A percentile compares a stretch with the other conserved stretches of the same genome.
Evolutionary conservation across 2,329 filamentous ascomycete species (phyloP).

Genomic region (Thyridium curvatum): DNA sequence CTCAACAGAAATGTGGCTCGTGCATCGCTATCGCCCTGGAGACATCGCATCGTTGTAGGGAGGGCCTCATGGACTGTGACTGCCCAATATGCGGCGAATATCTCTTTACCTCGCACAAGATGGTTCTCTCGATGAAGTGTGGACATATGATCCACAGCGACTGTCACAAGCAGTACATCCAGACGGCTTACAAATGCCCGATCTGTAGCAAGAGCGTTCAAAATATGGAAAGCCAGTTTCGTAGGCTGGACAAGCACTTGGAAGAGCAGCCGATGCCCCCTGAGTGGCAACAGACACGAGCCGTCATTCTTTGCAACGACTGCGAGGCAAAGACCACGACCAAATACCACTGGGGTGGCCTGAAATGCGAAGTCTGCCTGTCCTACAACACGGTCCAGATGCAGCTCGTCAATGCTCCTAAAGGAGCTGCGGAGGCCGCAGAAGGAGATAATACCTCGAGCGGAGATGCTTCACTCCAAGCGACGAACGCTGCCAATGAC

Average conservation of each 20-base stretch:
- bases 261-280: constrained; percentile 85
- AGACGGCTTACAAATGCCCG: constrained; percentile 88
- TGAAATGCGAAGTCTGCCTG: constrained; percentile 73
- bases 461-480: neutral
- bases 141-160: constrained; percentile 91
- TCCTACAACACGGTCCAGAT: constrained; percentile 66
- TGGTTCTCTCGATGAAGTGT: constrained; percentile 90
- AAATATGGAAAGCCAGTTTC: constrained; percentile 95
- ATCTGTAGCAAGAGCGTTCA: constrained; percentile 95
- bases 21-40: constrained; percentile 88
- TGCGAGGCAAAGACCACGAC: constrained; percentile 84
- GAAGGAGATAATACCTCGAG: too few species aligned
- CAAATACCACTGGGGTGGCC: constrained; percentile 87
- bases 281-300: constrained; percentile 73
- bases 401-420: constrained; percentile 45
- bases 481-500: too few species aligned
- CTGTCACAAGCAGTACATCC: constrained; percentile 85
- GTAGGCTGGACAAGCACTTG: constrained; percentile 83
- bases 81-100: constrained; percentile 97
- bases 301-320: constrained; percentile 88
- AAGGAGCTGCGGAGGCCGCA: too few species aligned
- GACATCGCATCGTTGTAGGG: constrained; percentile 85
- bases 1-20: constrained; percentile 71
- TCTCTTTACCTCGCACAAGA: constrained; percentile 84
- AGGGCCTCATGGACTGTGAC: constrained; percentile 88